Evolutionary conservation across 2,329 filamentous ascomycete genomes (phyloP), one percentile per base, ranked within the genome.

Genomic region (Exophiala aquamarina): DNA sequence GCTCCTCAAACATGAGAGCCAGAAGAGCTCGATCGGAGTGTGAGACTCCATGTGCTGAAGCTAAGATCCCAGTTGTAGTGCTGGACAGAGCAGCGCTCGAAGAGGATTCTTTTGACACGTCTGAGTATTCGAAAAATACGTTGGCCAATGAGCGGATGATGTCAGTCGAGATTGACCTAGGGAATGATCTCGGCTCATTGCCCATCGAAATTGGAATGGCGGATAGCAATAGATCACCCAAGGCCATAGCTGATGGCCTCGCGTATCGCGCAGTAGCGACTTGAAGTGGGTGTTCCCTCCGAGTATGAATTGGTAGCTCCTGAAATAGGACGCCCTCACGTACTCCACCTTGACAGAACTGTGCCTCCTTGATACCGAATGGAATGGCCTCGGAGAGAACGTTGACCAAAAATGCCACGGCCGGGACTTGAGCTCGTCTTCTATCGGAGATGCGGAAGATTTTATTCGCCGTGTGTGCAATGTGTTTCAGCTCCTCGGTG

Each of bases 321-420:
- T 40, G 37, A 68, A 89, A 89, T 34, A 95, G 70, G 31, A 83
- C 82, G 0, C 91, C 91, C 66, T 95, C 90, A 33, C 90, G 77
- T 49, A 95, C 91, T 7, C 89, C 90, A 17, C 90, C 89, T 58
- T 88, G 85, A 63, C 89, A 93, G 67, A 95, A 96, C 1, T 84
- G 85, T 3, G 90, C 87, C 19, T 79, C 77, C 34, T 81, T 80
- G 56, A 94, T 84, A 23, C 75, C 75, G 29, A 75, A 75, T 4
- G 87, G 87, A 2, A 95, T 75, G 1, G 82, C 79, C 31, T 79
- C 72, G 19, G 85, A 73, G 13, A 95, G 77, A n/a, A 86, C 84
- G 20, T 85, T 81, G 13, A 95, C 81, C 7, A 95, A 81, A 20
- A 88, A 82, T 1, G 83, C 82, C 26, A 95, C 89, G 20, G 91